Conservation (phyloP, 495 filamentous ascomycete species). For the Aspergillus nanangensis region DNA sequence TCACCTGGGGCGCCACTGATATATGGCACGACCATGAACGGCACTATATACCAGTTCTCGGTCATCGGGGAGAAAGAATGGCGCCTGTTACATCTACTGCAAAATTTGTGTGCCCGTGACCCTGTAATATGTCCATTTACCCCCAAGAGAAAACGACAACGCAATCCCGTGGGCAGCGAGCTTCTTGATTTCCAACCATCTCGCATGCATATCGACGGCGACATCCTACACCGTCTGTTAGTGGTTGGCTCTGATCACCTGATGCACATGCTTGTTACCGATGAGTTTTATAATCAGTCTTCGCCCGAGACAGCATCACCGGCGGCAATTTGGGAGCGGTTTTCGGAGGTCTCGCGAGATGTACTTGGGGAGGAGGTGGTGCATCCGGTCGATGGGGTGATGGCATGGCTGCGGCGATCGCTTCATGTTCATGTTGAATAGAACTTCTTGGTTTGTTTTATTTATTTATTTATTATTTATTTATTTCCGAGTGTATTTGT, state of each 20-base stretch:
- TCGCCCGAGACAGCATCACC: conserved; percentile 9
- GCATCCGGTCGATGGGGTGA: conserved; percentile 19
- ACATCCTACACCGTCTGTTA: conserved; percentile 56
- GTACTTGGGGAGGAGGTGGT: conserved; percentile 15
- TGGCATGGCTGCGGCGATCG: conserved; percentile 27
- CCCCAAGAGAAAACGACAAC: conserved; percentile 18
- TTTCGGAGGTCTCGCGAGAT: conserved; percentile 22
- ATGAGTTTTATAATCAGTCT: conserved; percentile 13
- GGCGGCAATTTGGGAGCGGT: conserved; percentile 16
- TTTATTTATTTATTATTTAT: background rate
- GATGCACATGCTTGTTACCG: conserved; percentile 26
- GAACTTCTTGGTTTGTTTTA: no score
- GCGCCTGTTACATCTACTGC: conserved; percentile 58
- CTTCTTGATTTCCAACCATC: conserved; percentile 25
- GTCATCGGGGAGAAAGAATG: conserved; percentile 49
- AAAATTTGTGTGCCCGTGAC: conserved; percentile 50
- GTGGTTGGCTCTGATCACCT: conserved; percentile 41
- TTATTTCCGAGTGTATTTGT: background rate
- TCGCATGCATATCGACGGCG: conserved; percentile 64
- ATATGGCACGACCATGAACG: conserved; percentile 62
- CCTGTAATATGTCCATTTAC: conserved; percentile 34
- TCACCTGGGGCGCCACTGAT: conserved; percentile 12
- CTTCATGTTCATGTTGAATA: conserved; percentile 18
- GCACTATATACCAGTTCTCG: conserved; percentile 59
- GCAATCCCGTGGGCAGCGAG: conserved; percentile 25